These are phyloP conservation scores for Pisolithus marmoratus DNA, from an alignment of 768 basidiomycete species.

Conservation along the genomic window DNA sequence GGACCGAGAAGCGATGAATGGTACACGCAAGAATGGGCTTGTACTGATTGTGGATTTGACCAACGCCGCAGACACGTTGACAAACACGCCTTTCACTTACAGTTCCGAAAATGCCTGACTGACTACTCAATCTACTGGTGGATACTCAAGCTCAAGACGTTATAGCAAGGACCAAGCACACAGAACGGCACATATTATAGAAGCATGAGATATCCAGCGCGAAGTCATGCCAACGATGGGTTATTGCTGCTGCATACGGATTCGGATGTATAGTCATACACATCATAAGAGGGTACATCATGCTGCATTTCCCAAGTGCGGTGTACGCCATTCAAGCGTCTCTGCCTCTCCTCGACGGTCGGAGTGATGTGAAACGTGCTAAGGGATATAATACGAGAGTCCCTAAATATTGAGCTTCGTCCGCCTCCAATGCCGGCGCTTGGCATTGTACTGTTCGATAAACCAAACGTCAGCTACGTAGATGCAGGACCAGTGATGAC, in stretches of 20 bases:
- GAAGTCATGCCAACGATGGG: neutral
- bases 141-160: no score
- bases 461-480: neutral
- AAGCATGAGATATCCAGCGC: neutral
- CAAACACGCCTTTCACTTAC: neutral
- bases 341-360: neutral
- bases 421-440: slow-evolving; percentile 98
- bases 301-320: slow-evolving; percentile 12
- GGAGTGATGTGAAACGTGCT: slow-evolving; percentile 1
- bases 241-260: slow-evolving; percentile 16
- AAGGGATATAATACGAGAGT: neutral
- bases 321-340: no score
- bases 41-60: neutral
- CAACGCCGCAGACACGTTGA: slow-evolving; percentile 13
- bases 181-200: neutral
- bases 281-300: slow-evolving; percentile 19
- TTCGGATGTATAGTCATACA: slow-evolving; percentile 11
- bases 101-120: no score
- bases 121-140: no score
- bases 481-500: neutral
- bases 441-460: slow-evolving; percentile 72
- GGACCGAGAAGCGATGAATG: neutral
- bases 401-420: slow-evolving; percentile 95
- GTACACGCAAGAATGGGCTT: neutral
- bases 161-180: no score